Evolutionary conservation across 1,284 basidiomycete species (phyloP), one percentile per base, ranked within the genome.

Genomic region (Papiliotrema flavescens): DNA sequence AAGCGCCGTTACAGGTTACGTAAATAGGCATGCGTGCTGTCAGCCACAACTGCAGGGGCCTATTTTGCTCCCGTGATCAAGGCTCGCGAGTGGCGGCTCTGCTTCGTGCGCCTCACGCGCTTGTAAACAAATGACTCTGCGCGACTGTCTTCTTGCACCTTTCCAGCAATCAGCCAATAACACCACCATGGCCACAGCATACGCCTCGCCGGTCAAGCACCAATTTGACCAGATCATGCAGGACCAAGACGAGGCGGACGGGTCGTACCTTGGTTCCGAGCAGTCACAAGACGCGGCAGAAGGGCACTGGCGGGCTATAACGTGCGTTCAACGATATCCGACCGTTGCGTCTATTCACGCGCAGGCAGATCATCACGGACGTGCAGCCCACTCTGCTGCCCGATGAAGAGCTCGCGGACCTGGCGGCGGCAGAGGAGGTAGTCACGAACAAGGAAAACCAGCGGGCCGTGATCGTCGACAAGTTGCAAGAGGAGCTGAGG

Each of bases 321-420:
- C 59, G 65, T 67, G 50, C 20, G 65, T 60, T 2, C 8, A 41
- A 3, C 11, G 8, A 5, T 36, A 5, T 9, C 20, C 20, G 13
- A 19, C 13, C 23, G 17, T 37, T n/a, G 36, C 7, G 13, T 13
- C 4, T 3, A 19, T 23, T 17, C 4, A 26, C 20, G 34, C 14
- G 28, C 26, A 28, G 51, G 20, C 11, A 57, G 15, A 61, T 67
- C 32, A 54, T 74, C 7, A 51, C 59, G 1, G 66, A 71, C 51
- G 59, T 62, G 2, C 58, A 57, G 44, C 55, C 58, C 1, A 63
- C 50, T 15, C 45, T 74, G 39, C 58, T 55, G 9, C 58, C 63
- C 0, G 61, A 68, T 17, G 70, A 71, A 4, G 71, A 71, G 51
- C 51, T 73, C 2, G 58, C 54, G 5, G 63, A 71, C 44, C 51